A percentile compares a stretch with the other conserved stretches of the same genome.
Conservation (phyloP, 164 flowering plant genomes). For the Kingdonia uniflora region DNA sequence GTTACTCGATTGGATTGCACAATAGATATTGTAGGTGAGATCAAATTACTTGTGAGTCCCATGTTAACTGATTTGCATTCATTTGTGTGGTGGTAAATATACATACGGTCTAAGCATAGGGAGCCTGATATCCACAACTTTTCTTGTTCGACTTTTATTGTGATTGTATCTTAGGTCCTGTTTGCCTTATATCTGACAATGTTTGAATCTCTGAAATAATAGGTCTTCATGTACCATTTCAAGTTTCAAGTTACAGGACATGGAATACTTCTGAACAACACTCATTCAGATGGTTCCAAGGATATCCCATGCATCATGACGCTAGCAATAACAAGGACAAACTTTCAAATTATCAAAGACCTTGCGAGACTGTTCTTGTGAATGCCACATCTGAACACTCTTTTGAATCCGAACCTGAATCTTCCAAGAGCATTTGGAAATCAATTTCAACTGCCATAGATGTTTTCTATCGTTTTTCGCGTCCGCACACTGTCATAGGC, state of each 20-base stretch:
- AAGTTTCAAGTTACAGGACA: slow-evolving; percentile 16
- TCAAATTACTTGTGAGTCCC: not conserved
- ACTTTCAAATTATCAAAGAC: slow-evolving; percentile 10
- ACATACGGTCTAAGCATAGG: too few species aligned
- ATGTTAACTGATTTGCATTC: too few species aligned
- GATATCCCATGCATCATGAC: slow-evolving; percentile 12
- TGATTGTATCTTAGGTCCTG: not conserved
- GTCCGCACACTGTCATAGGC: slow-evolving; percentile 93
- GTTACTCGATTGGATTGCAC: too few species aligned
- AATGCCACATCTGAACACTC: slow-evolving; percentile 49
- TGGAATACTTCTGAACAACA: slow-evolving; percentile 14
- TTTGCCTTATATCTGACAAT: slow-evolving; percentile 7
- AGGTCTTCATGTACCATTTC: slow-evolving; percentile 18
- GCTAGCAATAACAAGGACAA: slow-evolving; percentile 7
- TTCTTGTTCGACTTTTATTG: too few species aligned
- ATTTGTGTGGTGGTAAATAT: too few species aligned
- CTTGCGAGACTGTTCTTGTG: slow-evolving; percentile 14
- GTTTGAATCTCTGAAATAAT: not conserved
- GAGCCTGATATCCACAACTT: too few species aligned
- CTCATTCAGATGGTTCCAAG: slow-evolving; percentile 13
- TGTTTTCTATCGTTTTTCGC: slow-evolving; percentile 79
- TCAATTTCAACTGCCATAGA: slow-evolving; percentile 26
- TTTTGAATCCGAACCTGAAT: slow-evolving; percentile 46
- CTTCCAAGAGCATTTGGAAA: slow-evolving; percentile 23
- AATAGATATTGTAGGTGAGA: too few species aligned